Evolutionary conservation across 2,329 filamentous ascomycete species (phyloP).

Genomic region (Plectosphaerella plurivora): DNA sequence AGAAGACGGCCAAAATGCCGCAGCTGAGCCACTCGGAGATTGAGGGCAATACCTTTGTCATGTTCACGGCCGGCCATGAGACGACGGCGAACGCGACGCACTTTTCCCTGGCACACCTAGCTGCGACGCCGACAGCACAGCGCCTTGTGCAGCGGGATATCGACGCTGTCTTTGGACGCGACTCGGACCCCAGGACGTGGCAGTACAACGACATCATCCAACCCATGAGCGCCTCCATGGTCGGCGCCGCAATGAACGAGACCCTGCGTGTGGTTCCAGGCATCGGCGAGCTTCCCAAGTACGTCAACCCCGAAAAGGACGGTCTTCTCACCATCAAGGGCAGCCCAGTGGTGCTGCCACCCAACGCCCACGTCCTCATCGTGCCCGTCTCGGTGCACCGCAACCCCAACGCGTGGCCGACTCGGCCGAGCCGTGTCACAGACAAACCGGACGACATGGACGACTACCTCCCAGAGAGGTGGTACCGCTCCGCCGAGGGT

Average conservation of each 20-base stretch:
- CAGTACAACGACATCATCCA: slow-evolving; percentile 65
- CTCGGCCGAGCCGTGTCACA: slow-evolving; percentile 38
- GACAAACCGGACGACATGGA: slow-evolving; percentile 51
- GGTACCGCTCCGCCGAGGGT: slow-evolving; percentile 46
- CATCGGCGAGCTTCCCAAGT: slow-evolving; percentile 69
- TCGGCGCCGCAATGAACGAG: slow-evolving; percentile 75
- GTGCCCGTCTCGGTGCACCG: slow-evolving; percentile 53
- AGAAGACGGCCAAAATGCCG: slow-evolving; percentile 15
- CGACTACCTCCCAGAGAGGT: slow-evolving; percentile 68
- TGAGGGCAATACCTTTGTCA: slow-evolving; percentile 66
- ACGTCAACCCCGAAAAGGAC: slow-evolving; percentile 38
- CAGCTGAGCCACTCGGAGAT: slow-evolving; percentile 60
- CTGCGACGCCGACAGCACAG: slow-evolving; percentile 60
- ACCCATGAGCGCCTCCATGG: slow-evolving; percentile 62
- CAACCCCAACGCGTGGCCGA: slow-evolving; percentile 71
- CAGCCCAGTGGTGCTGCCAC: slow-evolving; percentile 53
- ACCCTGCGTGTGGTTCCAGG: slow-evolving; percentile 69
- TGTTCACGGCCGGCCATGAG: slow-evolving; percentile 73
- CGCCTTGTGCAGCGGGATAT: slow-evolving; percentile 64
- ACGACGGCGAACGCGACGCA: slow-evolving; percentile 74
- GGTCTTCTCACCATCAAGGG: slow-evolving; percentile 59
- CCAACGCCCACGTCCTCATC: slow-evolving; percentile 50
- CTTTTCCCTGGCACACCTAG: slow-evolving; percentile 65
- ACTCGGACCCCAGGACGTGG: slow-evolving; percentile 58
- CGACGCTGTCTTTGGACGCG: slow-evolving; percentile 55